phyloP scores from a whole-genome alignment of 1,284 basidiomycete species.

The Chalciporus sp. region DNA sequence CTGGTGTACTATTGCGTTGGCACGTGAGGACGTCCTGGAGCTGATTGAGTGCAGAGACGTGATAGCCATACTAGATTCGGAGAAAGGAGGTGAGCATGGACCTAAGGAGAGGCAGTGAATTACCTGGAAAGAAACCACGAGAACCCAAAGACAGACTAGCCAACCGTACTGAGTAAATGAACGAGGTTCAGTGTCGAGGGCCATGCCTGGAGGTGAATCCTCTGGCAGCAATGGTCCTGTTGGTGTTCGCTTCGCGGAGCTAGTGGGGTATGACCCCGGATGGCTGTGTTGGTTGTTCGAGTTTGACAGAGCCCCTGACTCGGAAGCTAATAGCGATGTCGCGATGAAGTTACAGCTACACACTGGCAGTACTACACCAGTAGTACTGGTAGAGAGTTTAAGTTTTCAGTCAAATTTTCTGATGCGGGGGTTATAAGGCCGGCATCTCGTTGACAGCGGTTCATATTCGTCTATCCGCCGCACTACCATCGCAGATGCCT shows the following conservation, averaged over 20 bases:
- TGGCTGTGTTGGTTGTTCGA: too few species aligned
- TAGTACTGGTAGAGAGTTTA: too few species aligned
- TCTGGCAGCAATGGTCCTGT: too few species aligned
- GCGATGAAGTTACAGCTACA: too few species aligned
- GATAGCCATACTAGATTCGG: constrained; percentile 79
- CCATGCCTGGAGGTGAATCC: neutral
- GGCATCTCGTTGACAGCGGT: neutral
- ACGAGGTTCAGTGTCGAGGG: neutral
- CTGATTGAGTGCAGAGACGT: constrained; percentile 88
- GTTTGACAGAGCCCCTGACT: too few species aligned
- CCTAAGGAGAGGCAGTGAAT: constrained; percentile 5
- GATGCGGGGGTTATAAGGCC: neutral
- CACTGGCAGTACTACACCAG: too few species aligned
- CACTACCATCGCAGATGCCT: too few species aligned
- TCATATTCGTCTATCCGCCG: neutral
- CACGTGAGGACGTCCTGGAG: constrained; percentile 82
- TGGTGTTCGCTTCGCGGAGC: too few species aligned
- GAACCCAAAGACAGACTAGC: constrained; percentile 62
- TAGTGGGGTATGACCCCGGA: too few species aligned
- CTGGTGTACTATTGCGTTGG: constrained; percentile 18
- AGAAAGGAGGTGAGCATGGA: neutral
- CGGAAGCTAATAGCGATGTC: too few species aligned
- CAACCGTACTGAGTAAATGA: constrained; percentile 64
- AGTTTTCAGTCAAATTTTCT: neutral
- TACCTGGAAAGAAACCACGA: constrained; percentile 67